These are phyloP conservation scores for Tolypocladium nubicola DNA, from an alignment of 2,329 filamentous ascomycete species.

Conservation along the genomic window DNA sequence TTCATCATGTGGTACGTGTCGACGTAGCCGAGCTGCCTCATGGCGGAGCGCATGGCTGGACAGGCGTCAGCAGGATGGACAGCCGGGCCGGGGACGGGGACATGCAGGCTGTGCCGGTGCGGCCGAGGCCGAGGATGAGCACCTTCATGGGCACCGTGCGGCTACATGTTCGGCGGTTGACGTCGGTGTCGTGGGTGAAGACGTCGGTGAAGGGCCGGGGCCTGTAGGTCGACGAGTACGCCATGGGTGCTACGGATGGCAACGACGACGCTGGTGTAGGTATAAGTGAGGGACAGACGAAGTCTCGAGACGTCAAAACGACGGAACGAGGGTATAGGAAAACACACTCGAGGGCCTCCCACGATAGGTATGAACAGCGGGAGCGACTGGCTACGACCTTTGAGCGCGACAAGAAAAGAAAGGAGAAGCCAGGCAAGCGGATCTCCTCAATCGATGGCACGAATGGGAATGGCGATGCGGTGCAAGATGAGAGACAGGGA, in stretches of 20 bases:
- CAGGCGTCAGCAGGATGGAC: not conserved
- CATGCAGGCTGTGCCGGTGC: slow-evolving; percentile 61
- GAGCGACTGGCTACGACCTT: not conserved
- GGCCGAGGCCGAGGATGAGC: slow-evolving; percentile 56
- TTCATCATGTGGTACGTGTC: slow-evolving; percentile 69
- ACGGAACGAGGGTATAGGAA: not conserved
- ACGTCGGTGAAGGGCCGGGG: slow-evolving; percentile 41
- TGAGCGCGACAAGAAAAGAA: not conserved
- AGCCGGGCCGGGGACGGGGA: slow-evolving; percentile 3
- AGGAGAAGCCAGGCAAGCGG: not conserved
- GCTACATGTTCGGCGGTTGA: slow-evolving; percentile 54
- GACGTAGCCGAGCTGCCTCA: slow-evolving; percentile 55
- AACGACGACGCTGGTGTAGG: not conserved
- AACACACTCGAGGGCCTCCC: not conserved
- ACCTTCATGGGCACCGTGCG: slow-evolving; percentile 64
- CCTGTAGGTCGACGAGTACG: slow-evolving; percentile 17
- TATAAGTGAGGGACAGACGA: not conserved
- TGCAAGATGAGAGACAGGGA: not conserved
- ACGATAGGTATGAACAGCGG: not conserved
- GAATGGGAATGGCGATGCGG: not conserved
- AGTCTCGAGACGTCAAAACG: not conserved
- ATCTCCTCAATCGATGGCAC: not conserved
- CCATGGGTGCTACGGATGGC: slow-evolving; percentile 10
- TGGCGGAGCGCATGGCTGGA: slow-evolving; percentile 51
- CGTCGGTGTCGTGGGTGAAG: slow-evolving; percentile 56